Conservation (phyloP, 805 yeast genomes). For the Lipomyces yamadae region DNA sequence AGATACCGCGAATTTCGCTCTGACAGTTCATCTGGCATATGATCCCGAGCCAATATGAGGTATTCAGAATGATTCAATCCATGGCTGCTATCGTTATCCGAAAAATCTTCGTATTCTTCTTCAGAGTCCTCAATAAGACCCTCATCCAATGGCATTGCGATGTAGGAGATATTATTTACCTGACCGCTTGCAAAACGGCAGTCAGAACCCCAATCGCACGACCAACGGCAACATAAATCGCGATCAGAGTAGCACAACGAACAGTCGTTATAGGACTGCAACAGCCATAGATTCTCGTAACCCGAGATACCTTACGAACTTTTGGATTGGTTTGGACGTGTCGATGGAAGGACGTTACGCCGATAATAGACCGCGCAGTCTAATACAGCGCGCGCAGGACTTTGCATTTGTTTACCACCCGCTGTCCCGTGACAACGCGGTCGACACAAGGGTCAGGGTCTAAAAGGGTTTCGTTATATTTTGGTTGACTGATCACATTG, state of each 20-base stretch:
- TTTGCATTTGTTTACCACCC: too few species aligned
- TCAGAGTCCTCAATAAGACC: slow-evolving; percentile 4
- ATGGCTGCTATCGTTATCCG: background rate
- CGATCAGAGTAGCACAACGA: background rate
- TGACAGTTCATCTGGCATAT: background rate
- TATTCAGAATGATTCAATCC: background rate
- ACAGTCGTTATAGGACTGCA: background rate
- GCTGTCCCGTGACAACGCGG: too few species aligned
- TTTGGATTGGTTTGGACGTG: background rate
- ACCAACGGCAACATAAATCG: background rate
- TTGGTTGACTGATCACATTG: too few species aligned
- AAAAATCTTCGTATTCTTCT: background rate
- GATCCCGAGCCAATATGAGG: background rate
- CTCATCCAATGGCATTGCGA: background rate
- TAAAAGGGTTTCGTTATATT: too few species aligned
- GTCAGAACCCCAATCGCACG: background rate
- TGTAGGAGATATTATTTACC: background rate
- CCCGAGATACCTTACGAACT: background rate
- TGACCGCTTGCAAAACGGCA: background rate
- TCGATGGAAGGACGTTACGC: too few species aligned
- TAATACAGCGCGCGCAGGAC: too few species aligned
- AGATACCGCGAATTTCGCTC: background rate
- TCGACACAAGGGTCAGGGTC: too few species aligned
- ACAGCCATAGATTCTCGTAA: background rate
- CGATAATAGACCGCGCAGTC: too few species aligned